Evolutionary conservation across 2,329 filamentous ascomycete genomes (phyloP), one percentile per base, ranked within the genome.

Genomic region (Ceratocystis diversiconidia): DNA sequence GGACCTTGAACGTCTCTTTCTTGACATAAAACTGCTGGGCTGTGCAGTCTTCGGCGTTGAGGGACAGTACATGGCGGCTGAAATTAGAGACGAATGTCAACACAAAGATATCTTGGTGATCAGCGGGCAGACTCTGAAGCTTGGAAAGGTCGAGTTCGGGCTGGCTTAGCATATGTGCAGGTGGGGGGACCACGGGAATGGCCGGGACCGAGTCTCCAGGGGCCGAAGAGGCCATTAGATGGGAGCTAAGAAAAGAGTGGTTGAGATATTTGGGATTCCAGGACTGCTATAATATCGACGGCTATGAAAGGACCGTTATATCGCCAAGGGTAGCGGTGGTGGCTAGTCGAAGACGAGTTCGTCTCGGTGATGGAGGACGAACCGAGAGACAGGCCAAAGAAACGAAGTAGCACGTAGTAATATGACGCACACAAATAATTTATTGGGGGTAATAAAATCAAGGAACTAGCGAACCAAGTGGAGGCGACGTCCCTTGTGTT

Each of bases 31-130:
- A 85, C 75, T 99, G 94, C 76, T 96, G 89, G 12, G 89, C 84
- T 25, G 89, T 92, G 70, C 92, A 88, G 73, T 89, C 88, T 70
- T 96, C 90, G 68, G 85, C 80, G 64, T 85, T 83, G 60, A 97
- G 82, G 17, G 79, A 79, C 64, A 85, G 80, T 57, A 95, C 88
- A 80, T 96, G 89, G 70, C 87, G 88, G 69, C 85, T 87, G 65
- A 99, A 81, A 68, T 88, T 85, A 32, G 91, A 88, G 44, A 92
- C 88, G 73, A 95, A 96, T 30, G 87, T 95, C 68, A 99, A 81
- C 69, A 99, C 83, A 75, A 94, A 95, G 12, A 99, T 84, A 72
- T 96, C 92, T 76, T 99, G 94, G 75, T 99, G 94, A 77, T 99
- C 94, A 64, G 89, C 85, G 55, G 92, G 90, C 60, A 97, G 84